Conservation (phyloP, 116 monocot genomes). For the Dioscorea cayenensis region DNA sequence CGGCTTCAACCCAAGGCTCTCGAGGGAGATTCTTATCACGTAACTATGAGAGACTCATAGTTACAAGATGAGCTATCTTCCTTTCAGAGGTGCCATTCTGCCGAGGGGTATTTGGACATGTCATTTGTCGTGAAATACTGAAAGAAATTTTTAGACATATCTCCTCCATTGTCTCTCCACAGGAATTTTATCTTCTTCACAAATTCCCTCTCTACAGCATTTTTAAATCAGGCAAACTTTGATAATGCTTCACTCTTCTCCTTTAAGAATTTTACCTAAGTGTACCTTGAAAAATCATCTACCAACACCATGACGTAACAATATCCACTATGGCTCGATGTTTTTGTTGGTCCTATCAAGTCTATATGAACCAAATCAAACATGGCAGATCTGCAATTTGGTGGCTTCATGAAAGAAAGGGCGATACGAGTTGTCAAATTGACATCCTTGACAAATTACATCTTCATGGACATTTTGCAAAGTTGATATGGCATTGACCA, state of each 20-base stretch:
- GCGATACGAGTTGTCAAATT: neutral
- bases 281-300: conserved; percentile 1
- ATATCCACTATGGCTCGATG: neutral
- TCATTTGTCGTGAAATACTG: neutral
- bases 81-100: neutral
- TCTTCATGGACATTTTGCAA: neutral
- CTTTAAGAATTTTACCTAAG: neutral
- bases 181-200: neutral
- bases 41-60: neutral
- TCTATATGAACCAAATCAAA: neutral
- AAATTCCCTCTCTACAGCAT: neutral
- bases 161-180: neutral
- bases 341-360: neutral
- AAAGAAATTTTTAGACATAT: neutral
- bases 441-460: neutral
- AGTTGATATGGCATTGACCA: neutral
- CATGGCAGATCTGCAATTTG: neutral
- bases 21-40: neutral
- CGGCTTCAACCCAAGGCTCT: conserved; percentile 3
- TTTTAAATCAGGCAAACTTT: neutral
- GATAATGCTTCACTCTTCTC: neutral
- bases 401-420: neutral
- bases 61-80: neutral
- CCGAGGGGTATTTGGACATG: neutral
- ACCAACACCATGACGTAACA: neutral